Evolutionary conservation across 306 rosid species (phyloP).

Genomic region (Pterocarpus macrocarpus): DNA sequence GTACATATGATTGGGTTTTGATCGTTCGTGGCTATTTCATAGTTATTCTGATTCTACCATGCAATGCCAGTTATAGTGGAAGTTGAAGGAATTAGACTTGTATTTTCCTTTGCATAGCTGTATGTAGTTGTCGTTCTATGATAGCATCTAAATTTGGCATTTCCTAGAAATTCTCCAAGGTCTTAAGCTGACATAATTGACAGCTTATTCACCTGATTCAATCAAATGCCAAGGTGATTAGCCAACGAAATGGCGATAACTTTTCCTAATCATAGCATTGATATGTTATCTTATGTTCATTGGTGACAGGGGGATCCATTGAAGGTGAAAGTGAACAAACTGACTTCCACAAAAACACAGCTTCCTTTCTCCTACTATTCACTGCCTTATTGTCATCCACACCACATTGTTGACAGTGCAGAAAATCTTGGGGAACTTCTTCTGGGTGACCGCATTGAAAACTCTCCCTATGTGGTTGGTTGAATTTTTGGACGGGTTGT

Average conservation of each 20-base stretch:
- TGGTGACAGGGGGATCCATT: conserved; percentile 43
- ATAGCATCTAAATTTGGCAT: neutral
- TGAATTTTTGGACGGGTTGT: neutral
- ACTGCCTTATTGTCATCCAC: conserved; percentile 44
- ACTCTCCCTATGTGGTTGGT: conserved; percentile 48
- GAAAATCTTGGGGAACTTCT: conserved; percentile 46
- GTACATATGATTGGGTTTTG: neutral
- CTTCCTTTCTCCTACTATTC: conserved; percentile 50
- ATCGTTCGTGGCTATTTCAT: neutral
- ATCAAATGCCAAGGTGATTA: conserved; percentile 12
- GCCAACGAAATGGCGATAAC: neutral
- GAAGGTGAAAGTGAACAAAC: conserved; percentile 41
- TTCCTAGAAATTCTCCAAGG: neutral
- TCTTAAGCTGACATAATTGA: conserved; percentile 1
- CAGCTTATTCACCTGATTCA: neutral
- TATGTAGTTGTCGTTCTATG: neutral
- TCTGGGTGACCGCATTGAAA: conserved; percentile 44
- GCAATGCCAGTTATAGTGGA: conserved; percentile 5
- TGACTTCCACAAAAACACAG: conserved; percentile 43
- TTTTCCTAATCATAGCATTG: neutral
- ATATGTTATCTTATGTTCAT: neutral
- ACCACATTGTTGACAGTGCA: conserved; percentile 32
- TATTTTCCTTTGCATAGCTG: neutral
- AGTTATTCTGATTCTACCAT: neutral
- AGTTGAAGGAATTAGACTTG: neutral